Evolutionary conservation across 768 basidiomycete species (phyloP).

Genomic region (Tylopilus sp.): DNA sequence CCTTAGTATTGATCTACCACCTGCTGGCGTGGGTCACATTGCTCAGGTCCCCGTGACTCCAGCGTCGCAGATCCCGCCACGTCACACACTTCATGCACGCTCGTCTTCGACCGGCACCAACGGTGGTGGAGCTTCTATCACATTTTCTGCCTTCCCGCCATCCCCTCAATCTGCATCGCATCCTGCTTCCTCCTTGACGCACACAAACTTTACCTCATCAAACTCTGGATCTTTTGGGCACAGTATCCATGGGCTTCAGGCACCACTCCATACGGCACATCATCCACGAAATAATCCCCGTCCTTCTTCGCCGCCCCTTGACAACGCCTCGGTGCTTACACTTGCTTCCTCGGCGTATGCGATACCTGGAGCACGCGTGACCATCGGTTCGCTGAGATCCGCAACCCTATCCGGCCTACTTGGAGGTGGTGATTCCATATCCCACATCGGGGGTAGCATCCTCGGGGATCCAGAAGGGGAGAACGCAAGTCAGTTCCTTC

Average conservation of each 20-base stretch:
- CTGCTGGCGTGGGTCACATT: constrained; percentile 86
- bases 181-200: constrained; percentile 36
- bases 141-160: constrained; percentile 68
- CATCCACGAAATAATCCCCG: constrained; percentile 96
- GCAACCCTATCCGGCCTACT: constrained; percentile 48
- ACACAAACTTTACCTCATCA: constrained; percentile 17
- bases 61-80: constrained; percentile 43
- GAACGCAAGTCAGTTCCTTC: constrained; percentile 62
- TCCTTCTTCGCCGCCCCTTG: constrained; percentile 84
- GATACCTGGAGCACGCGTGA: constrained; percentile 52
- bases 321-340: constrained; percentile 90
- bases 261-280: constrained; percentile 85
- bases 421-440: constrained; percentile 57
- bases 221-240: constrained; percentile 32
- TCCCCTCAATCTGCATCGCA: constrained; percentile 43
- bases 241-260: constrained; percentile 49
- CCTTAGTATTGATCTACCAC: constrained; percentile 80
- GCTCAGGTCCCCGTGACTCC: constrained; percentile 77
- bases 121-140: constrained; percentile 56
- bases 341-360: constrained; percentile 93
- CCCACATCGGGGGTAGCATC: constrained; percentile 66
- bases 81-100: constrained; percentile 58
- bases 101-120: constrained; percentile 55
- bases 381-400: constrained; percentile 43
- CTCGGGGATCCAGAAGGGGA: constrained; percentile 51